Evolutionary conservation across 2,329 filamentous ascomycete genomes (phyloP), one percentile per base, ranked within the genome.

Genomic region (Myriosclerotinia curreyana): DNA sequence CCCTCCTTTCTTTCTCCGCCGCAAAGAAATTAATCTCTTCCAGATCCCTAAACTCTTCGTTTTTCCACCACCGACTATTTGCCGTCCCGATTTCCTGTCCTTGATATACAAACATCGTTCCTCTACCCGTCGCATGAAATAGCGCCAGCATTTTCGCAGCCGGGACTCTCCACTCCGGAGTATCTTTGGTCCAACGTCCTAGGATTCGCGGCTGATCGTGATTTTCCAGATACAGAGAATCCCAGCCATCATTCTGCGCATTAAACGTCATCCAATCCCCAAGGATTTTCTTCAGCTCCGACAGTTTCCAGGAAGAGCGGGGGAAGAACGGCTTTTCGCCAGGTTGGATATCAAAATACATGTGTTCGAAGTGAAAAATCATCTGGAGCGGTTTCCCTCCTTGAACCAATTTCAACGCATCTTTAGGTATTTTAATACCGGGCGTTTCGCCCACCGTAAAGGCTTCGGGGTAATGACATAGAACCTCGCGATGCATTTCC

Each of bases 331-430:
- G 38, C n/a, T 56, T 56, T 22, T 36, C 25, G 0, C 51, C 60
- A 3, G 51, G 40, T 22, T 55, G 48, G 34, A 63, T 48, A 9
- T 53, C 46, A 11, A 55, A 59, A 14, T 22, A 62, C 51, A 72
- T 78, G 70, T 70, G 78, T 64, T 90, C 87, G 71, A 91, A 91
- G 69, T 89, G 84, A 75, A 91, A 90, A 44, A 90, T 86, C 86
- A 90, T 90, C 73, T 83, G 86, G 52, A 90, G 75, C 71, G 90
- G 86, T 40, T 80, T 79, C 20, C 82, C 79, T 28, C 79, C 81
- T 3, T 79, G 79, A 2, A 90, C 86, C 8, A 79, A 80, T 17
- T 77, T 77, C 7, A 86, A 70, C 1, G 85, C 79, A 64, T 84
- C 80, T 8, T 80, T 74, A 9, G 77, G 76, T 55, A 79, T 79